Conservation (phyloP, 2,329 filamentous ascomycete species). For the Neocatenulostroma microsporum region DNA sequence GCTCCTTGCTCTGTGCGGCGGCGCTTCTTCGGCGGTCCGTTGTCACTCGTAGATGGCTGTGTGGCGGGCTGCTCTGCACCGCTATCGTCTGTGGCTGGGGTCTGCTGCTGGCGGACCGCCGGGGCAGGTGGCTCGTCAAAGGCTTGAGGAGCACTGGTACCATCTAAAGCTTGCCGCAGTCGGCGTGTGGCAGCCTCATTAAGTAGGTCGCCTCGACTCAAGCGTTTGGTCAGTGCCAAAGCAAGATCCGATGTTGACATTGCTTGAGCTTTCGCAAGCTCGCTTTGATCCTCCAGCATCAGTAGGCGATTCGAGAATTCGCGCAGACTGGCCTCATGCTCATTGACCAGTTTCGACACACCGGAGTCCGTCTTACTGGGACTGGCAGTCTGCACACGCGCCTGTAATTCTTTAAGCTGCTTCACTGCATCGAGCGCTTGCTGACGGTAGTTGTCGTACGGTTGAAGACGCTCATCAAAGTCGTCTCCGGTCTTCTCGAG, state of each 20-base stretch:
- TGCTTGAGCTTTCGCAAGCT: slow-evolving; percentile 1
- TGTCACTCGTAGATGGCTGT: neutral
- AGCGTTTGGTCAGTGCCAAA: slow-evolving; percentile 1
- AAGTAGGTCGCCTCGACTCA: slow-evolving; percentile 5
- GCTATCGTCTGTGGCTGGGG: slow-evolving; percentile 5
- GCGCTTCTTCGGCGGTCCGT: neutral
- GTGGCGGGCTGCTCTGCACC: neutral
- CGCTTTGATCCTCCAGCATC: slow-evolving; percentile 1
- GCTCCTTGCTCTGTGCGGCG: neutral
- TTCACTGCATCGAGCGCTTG: slow-evolving; percentile 5
- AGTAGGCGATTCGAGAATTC: slow-evolving; percentile 1
- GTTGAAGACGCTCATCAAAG: slow-evolving; percentile 6
- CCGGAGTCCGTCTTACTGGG: neutral
- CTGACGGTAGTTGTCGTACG: slow-evolving; percentile 8
- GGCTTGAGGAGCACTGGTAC: neutral
- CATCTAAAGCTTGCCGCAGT: neutral
- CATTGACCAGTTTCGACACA: neutral
- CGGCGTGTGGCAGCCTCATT: neutral
- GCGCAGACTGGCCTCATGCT: slow-evolving; percentile 2
- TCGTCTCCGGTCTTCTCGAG: neutral
- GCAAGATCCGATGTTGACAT: slow-evolving; percentile 6
- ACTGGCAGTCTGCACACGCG: neutral
- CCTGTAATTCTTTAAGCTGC: slow-evolving; percentile 5
- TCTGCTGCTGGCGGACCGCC: neutral
- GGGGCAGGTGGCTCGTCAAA: neutral